These are phyloP conservation scores for Crithidia sp. DNA, from an alignment of 208 protist species.

Conservation along the genomic window DNA sequence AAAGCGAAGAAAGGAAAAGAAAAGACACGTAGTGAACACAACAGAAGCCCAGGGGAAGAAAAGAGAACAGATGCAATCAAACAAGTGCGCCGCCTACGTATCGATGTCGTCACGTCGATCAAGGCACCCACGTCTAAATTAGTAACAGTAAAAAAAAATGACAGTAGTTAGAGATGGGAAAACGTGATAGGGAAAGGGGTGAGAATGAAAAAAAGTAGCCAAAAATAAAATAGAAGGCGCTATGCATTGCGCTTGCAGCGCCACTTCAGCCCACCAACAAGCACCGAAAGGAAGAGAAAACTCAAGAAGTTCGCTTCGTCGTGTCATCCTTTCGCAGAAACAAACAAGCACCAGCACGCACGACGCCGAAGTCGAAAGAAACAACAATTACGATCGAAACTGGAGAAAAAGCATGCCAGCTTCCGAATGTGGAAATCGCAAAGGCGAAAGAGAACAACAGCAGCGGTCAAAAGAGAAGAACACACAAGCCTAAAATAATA, in stretches of 20 bases:
- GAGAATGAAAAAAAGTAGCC: conserved; percentile 14
- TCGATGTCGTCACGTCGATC: too few relatives aligned
- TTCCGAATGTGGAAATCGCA: neutral
- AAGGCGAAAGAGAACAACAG: neutral
- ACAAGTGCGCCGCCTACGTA: too few relatives aligned
- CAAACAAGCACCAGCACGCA: too few relatives aligned
- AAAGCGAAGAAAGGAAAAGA: neutral
- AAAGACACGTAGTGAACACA: neutral
- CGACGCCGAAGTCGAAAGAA: too few relatives aligned
- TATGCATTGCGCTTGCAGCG: too few relatives aligned
- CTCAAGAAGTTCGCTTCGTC: too few relatives aligned
- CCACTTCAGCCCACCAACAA: too few relatives aligned
- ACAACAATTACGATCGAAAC: too few relatives aligned
- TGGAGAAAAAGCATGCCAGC: too few relatives aligned
- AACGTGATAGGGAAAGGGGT: neutral
- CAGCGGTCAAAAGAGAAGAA: neutral
- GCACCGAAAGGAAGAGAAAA: too few relatives aligned
- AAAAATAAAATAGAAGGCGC: neutral
- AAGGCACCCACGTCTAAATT: neutral
- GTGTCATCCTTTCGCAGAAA: too few relatives aligned
- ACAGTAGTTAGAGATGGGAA: conserved; percentile 6
- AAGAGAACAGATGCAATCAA: neutral
- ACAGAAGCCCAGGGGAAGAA: conserved; percentile 6
- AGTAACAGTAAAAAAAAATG: conserved; percentile 26
- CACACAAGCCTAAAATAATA: too few relatives aligned